Base-by-base conservation (phyloP, 805 yeast genomes). In the Metschnikowia reukaufii region DNA sequence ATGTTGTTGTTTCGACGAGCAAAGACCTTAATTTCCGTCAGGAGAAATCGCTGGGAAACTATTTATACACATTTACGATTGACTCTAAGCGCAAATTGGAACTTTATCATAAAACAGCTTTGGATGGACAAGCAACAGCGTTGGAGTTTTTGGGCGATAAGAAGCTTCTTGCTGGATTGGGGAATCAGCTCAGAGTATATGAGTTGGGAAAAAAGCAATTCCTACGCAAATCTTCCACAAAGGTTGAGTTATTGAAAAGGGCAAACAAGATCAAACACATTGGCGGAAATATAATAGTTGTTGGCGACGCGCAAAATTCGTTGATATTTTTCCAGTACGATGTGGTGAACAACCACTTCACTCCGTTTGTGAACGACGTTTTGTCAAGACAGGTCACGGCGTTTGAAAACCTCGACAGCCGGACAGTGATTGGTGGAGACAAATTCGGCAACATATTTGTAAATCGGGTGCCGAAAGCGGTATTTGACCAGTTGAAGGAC, bases 381-480 rank as follows among this genome's bases (percentile, higher is more conserved):
- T 66, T 84, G 32, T 73, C 82, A 29, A 70, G 97, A 27, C 86
- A 85, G 58, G 74, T 85, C 3, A 84, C 95, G 0, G 56, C 82
- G 2, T 55, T 85, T 36, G 59, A 73, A 2, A 66, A 80, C 52
- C 65, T 94, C 4, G 98, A 94, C 61, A 78, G 81, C 51, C 82
- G 81, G 46, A 89, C 97, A 0, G 79, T 86, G 0, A 69, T 86
- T 34, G 88, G 88, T 1, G 96, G 96, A 12, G 98, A 94, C 62
- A 84, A 83, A 59, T 89, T 86, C 65, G 97, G 98, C 0, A 88
- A 85, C 56, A 39, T 90, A 0, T 82, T 84, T 65, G 77, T 87
- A 1, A 65, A 88, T 34, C 69, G 97, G 48, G 64, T 85, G 34
- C 79, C 85, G 0, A 66, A 66, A n/a, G 67, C 72, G 4, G 69